Conservation (phyloP, 176 grass and related monocot genomes). For the Eremochloa ophiuroides region DNA sequence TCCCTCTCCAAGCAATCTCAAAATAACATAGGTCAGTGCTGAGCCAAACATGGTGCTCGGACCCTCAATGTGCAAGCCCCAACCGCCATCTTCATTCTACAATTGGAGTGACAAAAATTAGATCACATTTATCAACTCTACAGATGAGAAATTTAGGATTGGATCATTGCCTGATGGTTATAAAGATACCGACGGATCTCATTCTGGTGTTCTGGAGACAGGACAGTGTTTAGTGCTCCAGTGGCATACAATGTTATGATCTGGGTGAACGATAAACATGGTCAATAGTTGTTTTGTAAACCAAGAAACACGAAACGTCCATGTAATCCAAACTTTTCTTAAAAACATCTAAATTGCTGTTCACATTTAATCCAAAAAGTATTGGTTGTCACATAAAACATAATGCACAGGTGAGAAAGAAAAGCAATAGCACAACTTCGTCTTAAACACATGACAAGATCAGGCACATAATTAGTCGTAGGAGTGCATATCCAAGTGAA, state of each 20-base stretch:
- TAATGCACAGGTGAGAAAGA: not conserved
- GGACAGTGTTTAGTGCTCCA: constrained; percentile 61
- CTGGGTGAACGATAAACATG: constrained; percentile 37
- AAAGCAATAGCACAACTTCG: not conserved
- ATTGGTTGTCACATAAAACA: too few species aligned
- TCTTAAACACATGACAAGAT: not conserved
- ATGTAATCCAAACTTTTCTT: too few species aligned
- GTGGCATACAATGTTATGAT: constrained; percentile 68
- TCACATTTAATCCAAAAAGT: too few species aligned
- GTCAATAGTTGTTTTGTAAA: constrained; percentile 6
- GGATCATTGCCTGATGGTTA: constrained; percentile 72
- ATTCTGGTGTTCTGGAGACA: constrained; percentile 65
- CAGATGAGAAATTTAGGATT: not conserved
- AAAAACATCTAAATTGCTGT: not conserved
- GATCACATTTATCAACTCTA: constrained; percentile 6
- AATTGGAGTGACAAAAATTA: constrained; percentile 27
- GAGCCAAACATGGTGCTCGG: constrained; percentile 96
- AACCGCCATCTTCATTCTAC: constrained; percentile 92
- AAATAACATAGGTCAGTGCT: constrained; percentile 68
- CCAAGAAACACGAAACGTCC: not conserved
- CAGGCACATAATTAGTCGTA: not conserved
- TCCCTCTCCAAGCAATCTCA: constrained; percentile 86
- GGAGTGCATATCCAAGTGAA: not conserved
- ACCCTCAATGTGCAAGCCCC: constrained; percentile 93
- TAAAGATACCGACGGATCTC: constrained; percentile 90